A percentile compares a stretch with the other conserved stretches of the same genome.
Evolutionary conservation across 441 rosid species (phyloP).

Genomic region (Aleurites moluccanus): DNA sequence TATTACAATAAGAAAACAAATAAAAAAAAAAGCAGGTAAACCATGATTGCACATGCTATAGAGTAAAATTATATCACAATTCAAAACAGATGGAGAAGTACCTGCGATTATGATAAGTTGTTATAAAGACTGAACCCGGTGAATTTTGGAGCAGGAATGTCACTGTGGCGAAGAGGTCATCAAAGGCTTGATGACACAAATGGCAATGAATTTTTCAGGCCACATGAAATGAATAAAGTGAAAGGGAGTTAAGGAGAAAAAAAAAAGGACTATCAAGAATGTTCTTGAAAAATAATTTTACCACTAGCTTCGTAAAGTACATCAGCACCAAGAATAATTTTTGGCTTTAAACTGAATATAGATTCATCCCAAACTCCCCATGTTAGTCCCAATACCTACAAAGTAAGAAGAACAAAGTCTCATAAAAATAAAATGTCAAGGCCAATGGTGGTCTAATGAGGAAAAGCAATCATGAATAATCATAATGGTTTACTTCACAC

Average conservation of each 20-base stretch:
- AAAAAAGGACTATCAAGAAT: background rate
- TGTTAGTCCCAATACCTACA: conserved; percentile 70
- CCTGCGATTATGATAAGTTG: conserved; percentile 91
- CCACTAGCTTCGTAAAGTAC: conserved; percentile 75
- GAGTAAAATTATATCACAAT: conserved; percentile 6
- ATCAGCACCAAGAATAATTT: conserved; percentile 84
- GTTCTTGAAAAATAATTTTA: conserved; percentile 23
- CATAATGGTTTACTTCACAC: conserved; percentile 45
- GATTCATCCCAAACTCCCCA: conserved; percentile 88
- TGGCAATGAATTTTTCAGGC: conserved; percentile 12
- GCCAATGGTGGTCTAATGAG: background rate
- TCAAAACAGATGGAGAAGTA: conserved; percentile 21
- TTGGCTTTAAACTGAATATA: conserved; percentile 53
- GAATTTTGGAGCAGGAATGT: conserved; percentile 68
- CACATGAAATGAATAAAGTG: background rate
- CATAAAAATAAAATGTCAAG: conserved; percentile 2
- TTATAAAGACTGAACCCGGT: conserved; percentile 69
- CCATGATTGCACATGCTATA: background rate
- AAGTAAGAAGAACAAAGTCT: background rate
- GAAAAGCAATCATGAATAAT: background rate
- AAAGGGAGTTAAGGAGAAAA: conserved; percentile 7
- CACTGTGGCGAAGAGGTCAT: conserved; percentile 76
- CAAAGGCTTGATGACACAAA: conserved; percentile 55
- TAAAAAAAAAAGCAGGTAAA: background rate
- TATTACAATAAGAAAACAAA: background rate